These are phyloP conservation scores for Mycosphaerella arachidis DNA, from an alignment of 2,329 filamentous ascomycete species.

Conservation along the genomic window DNA sequence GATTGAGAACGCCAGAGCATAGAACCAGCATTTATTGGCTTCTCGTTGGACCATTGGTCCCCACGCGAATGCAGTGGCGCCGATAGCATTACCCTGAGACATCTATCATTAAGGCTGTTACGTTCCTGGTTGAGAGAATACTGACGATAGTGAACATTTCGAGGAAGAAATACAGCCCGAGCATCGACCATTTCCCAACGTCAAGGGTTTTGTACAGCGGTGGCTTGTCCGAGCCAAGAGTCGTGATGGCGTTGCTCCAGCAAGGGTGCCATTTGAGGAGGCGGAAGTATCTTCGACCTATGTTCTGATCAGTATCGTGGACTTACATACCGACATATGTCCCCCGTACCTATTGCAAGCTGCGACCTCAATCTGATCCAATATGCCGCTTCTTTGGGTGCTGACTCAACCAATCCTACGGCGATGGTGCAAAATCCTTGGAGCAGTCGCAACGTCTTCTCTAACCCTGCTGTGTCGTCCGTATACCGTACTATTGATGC, in stretches of 20 bases:
- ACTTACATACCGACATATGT: neutral
- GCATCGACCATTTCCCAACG: slow-evolving; percentile 54
- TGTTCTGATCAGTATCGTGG: neutral
- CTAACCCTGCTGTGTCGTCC: slow-evolving; percentile 51
- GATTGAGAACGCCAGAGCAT: slow-evolving; percentile 52
- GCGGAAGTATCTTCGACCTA: slow-evolving; percentile 60
- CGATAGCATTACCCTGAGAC: slow-evolving; percentile 46
- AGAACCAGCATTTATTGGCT: slow-evolving; percentile 67
- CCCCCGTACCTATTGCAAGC: slow-evolving; percentile 39
- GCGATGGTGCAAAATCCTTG: slow-evolving; percentile 40
- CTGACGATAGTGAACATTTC: slow-evolving; percentile 62
- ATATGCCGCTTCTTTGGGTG: slow-evolving; percentile 27
- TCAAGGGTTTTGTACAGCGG: slow-evolving; percentile 44
- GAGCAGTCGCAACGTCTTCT: slow-evolving; percentile 56
- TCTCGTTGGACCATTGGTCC: slow-evolving; percentile 52
- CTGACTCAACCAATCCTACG: slow-evolving; percentile 34
- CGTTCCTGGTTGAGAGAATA: slow-evolving; percentile 5
- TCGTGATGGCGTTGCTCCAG: slow-evolving; percentile 12
- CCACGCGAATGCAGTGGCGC: slow-evolving; percentile 41
- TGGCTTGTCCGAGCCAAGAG: slow-evolving; percentile 27
- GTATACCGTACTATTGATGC: slow-evolving; percentile 12
- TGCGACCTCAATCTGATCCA: slow-evolving; percentile 39
- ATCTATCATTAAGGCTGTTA: neutral
- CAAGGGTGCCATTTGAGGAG: slow-evolving; percentile 54
- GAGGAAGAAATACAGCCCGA: slow-evolving; percentile 63